Evolutionary conservation across 108 stramenopile genomes (phyloP).

Genomic region (Aurantiochytrium sp.): DNA sequence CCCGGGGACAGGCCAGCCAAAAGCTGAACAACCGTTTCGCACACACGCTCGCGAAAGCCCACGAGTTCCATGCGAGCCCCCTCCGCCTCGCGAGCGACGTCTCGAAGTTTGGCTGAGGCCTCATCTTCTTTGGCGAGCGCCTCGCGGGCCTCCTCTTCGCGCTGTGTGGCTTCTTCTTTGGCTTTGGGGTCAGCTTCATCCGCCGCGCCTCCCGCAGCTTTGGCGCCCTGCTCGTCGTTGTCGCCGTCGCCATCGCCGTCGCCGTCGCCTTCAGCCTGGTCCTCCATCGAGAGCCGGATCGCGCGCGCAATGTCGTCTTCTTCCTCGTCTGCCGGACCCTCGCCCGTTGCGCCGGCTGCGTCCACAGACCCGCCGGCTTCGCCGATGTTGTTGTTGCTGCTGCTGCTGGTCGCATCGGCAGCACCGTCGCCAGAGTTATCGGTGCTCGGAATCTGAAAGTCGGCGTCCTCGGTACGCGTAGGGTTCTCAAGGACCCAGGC

Average conservation of each 20-base stretch:
- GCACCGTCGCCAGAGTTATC: neutral
- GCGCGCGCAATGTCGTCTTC: neutral
- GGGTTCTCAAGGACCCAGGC: neutral
- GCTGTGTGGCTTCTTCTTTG: neutral
- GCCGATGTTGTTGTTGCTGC: no score
- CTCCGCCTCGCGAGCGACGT: neutral
- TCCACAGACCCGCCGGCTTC: no score
- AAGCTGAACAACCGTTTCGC: neutral
- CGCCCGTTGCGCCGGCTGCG: no score
- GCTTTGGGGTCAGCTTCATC: neutral
- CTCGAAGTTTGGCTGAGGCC: neutral
- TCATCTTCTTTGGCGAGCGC: neutral
- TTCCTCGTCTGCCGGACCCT: no score
- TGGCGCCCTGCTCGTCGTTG: no score
- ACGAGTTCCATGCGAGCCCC: neutral
- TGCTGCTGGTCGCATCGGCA: neutral
- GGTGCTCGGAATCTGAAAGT: neutral
- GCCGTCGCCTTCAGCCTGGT: neutral
- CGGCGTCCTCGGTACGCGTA: neutral
- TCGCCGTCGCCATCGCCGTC: neutral
- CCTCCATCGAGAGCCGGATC: slow-evolving; percentile 9
- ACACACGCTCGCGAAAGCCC: neutral
- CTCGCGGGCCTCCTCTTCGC: neutral
- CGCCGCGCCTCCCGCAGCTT: neutral
- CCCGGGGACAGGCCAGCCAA: neutral